A percentile compares a stretch with the other conserved stretches of the same genome.
These are phyloP conservation scores for Citrullus mucosospermus DNA, from an alignment of 306 rosid species.

Conservation along the genomic window DNA sequence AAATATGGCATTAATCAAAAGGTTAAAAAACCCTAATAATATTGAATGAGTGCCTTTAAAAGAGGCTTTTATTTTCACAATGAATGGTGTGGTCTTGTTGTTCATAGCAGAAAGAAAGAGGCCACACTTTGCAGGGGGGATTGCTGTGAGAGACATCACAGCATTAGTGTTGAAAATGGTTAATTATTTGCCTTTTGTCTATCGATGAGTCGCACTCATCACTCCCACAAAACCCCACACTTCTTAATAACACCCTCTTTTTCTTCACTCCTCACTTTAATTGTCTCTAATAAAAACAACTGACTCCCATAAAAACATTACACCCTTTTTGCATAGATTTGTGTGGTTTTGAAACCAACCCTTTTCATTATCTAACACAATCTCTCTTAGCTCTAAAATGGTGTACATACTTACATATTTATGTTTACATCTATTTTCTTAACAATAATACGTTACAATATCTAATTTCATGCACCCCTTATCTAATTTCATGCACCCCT, in stretches of 20 bases:
- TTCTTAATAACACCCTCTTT: constrained; percentile 10
- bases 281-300: neutral
- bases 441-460: too few species aligned
- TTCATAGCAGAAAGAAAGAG: too few species aligned
- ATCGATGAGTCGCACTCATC: constrained; percentile 92
- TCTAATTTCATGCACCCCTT: too few species aligned
- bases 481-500: too few species aligned
- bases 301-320: neutral
- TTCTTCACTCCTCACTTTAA: neutral
- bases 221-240: constrained; percentile 43
- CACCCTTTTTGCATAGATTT: neutral
- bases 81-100: too few species aligned
- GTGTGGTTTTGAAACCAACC: neutral
- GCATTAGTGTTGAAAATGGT: constrained; percentile 5
- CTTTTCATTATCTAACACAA: neutral
- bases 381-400: neutral
- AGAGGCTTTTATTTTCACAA: too few species aligned
- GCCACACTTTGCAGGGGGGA: too few species aligned
- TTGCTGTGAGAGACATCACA: too few species aligned
- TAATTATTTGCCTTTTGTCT: constrained; percentile 47
- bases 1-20: too few species aligned
- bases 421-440: too few species aligned
- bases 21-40: too few species aligned
- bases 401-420: neutral
- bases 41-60: too few species aligned